Percentiles rank a stretch among this genome's conserved stretches.
These are phyloP conservation scores for Trichoderma reesei DNA, from an alignment of 495 filamentous ascomycete genomes.

Conservation along the genomic window DNA sequence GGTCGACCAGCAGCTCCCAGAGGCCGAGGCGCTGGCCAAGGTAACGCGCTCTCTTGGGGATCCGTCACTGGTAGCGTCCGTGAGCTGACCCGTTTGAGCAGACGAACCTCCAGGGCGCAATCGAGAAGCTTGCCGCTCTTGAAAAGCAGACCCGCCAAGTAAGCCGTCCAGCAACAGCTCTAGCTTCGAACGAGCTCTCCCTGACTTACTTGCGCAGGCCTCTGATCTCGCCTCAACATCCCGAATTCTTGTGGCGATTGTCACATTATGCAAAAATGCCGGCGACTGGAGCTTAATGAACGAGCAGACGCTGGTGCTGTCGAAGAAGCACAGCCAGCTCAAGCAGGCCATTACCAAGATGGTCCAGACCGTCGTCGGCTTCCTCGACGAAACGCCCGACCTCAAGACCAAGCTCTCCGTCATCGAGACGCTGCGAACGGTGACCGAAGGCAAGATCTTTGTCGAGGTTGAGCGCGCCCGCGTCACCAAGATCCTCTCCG, in stretches of 20 bases:
- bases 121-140: constrained; percentile 82
- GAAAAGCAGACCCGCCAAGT: constrained; percentile 98
- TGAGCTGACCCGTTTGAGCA: constrained; percentile 24
- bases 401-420: constrained; percentile 80
- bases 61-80: background rate
- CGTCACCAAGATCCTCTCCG: constrained; percentile 84
- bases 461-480: constrained; percentile 96
- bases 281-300: constrained; percentile 89
- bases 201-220: constrained; percentile 46
- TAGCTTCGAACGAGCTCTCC: constrained; percentile 15
- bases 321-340: constrained; percentile 99
- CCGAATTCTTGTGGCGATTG: constrained; percentile 72
- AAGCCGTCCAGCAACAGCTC: constrained; percentile 13
- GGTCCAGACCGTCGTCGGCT: constrained; percentile 92
- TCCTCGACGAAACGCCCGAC: constrained; percentile 69
- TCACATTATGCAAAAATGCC: constrained; percentile 87
- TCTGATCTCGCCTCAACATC: constrained; percentile 94
- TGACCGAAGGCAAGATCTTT: constrained; percentile 99
- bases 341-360: constrained; percentile 98
- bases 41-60: constrained; percentile 34
- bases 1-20: constrained; percentile 80
- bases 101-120: constrained; percentile 71
- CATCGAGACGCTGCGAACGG: constrained; percentile 89
- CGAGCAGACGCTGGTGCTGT: constrained; percentile 88
- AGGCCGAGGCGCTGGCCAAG: constrained; percentile 79